phyloP scores from a whole-genome alignment of 306 rosid genomes.

The Vicia villosa region DNA sequence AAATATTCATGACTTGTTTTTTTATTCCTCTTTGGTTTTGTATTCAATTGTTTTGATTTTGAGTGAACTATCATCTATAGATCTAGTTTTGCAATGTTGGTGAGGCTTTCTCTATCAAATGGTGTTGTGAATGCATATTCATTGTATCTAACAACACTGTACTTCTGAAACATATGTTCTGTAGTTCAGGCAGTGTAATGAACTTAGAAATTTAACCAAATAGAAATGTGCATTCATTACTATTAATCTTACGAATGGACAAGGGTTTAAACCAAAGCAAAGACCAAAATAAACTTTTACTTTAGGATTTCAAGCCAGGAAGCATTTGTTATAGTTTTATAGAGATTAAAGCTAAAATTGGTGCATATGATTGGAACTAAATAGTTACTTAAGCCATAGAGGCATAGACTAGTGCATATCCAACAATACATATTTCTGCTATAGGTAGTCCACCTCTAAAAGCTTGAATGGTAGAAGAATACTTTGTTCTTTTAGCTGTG shows the following conservation, averaged over 20 bases:
- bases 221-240: constrained; percentile 1
- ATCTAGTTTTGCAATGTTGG: constrained; percentile 19
- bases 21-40: neutral
- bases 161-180: neutral
- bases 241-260: neutral
- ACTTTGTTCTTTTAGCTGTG: no score
- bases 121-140: no score
- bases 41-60: constrained; percentile 20
- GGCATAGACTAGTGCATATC: neutral
- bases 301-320: neutral
- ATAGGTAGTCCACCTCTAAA: neutral
- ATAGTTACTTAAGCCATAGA: neutral
- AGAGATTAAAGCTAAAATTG: neutral
- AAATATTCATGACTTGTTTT: neutral
- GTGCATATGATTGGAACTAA: neutral
- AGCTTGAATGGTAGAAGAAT: neutral
- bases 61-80: constrained; percentile 2
- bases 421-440: neutral
- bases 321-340: neutral
- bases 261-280: neutral
- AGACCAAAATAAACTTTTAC: neutral
- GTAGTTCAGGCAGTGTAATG: constrained; percentile 19
- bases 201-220: constrained; percentile 22
- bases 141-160: neutral
- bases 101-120: no score